Base-by-base conservation (phyloP, 1,284 basidiomycete species). In the Tilletia setariae region DNA sequence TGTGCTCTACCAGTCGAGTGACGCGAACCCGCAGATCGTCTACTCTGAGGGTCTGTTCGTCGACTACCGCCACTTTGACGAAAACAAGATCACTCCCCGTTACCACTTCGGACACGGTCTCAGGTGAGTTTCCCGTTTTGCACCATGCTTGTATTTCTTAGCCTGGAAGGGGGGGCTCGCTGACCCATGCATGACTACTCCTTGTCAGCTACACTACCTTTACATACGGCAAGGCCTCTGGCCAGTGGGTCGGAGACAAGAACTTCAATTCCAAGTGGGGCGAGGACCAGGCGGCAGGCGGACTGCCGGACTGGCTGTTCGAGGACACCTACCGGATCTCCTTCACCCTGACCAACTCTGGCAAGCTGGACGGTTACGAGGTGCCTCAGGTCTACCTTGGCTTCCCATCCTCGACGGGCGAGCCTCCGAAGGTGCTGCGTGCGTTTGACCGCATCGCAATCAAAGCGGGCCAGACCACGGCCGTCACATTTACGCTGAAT, bases 51-150 rank as follows among this genome's bases (percentile, higher is more conserved):
- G 86, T 11, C 80, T 92, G 56, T 83, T 88, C 75, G 89, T 92
- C 77, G 91, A 92, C 83, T 85, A 85, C 79, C 83, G 82, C 70
- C 84, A 83, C 81, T 93, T 93, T 79, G 90, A 92, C 73, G 85
- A 87, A 64, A 86, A 89, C 72, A 82, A 85, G 69, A 88, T 89
- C 68, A 83, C 83, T 1, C 89, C 89, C 0, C 84, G 87, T 23
- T 90, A 85, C 80, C 89, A 90, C 77, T 94, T 93, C 79, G 92
- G 92, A 0, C 92, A 88, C 80, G 92, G 92, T 0, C 83, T 94
- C 35, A 40, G 35, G 35, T 40, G 35, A 40, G 35, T 40, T 40
- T 40, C n/a, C n/a, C n/a, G n/a, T n/a, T n/a, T n/a, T n/a, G n/a
- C n/a, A n/a, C n/a, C n/a, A n/a, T n/a, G n/a, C n/a, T n/a, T n/a